Evolutionary conservation across 331 rosid species (phyloP), one percentile per base, ranked within the genome.

Genomic region (Phaseolus coccineus): DNA sequence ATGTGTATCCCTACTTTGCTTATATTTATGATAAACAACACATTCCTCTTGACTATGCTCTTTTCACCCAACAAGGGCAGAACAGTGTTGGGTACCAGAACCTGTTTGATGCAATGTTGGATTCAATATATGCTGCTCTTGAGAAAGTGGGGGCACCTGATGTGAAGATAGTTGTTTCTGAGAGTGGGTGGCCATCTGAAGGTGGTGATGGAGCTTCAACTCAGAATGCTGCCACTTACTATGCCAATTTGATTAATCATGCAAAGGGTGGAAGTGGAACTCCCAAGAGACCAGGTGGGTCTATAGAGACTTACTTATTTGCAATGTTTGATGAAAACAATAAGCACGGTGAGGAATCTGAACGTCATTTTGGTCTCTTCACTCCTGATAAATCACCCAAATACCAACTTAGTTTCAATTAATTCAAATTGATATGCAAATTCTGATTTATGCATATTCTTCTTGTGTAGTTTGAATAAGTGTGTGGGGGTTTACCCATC

Each of bases 151-250:
- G 85, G 0, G 93, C 81, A 2, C 14, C 82, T 5, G 65, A 77
- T 30, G 13, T 87, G 77, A 10, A 61, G 4, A 78, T 88, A 6
- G 92, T 91, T 22, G 91, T 89, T 28, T 84, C 94, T 0, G 92
- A 91, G 77, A 91, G 91, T n/a, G 97, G 97, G 2, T 91, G 97
- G 91, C 97, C 94, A 8, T 88, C 91, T 0, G 48, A 4, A 4
- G 97, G 92, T 27, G 74, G 87, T 25, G 5, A 3, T 42, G 89
- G 58, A 1, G 87, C 90, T 1, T 74, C 86, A 2, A 0, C 3
- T 3, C 79, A 76, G 1, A 91, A 87, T 81, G 91, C 91, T 10
- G 72, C 37, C 3, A 78, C 81, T 1, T 91, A 81, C 56, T 75
- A 83, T 16, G 19, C 15, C 15, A 91, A 91, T 35, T 57, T 91